phyloP scores from a whole-genome alignment of 1,284 basidiomycete species.

The Rhodotorula sp. region DNA sequence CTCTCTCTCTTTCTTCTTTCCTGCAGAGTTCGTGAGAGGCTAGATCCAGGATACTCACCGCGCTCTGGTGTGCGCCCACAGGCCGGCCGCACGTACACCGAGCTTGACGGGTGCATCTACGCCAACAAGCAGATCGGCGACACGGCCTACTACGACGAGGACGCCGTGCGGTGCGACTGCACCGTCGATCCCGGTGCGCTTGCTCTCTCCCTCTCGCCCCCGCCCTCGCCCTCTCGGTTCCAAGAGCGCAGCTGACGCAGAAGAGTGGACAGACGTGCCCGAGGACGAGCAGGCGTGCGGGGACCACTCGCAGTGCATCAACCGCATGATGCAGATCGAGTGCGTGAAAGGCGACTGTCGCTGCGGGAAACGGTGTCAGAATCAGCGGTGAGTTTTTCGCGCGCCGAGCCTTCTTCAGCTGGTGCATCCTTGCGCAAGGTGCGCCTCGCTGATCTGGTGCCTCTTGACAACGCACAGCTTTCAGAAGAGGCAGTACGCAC shows the following conservation, averaged over 20 bases:
- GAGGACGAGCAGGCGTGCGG: constrained; percentile 73
- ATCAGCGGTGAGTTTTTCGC: constrained; percentile 73
- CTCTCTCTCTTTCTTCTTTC: not conserved
- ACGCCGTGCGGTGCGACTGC: constrained; percentile 94
- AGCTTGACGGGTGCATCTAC: constrained; percentile 78
- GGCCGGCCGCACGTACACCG: constrained; percentile 72
- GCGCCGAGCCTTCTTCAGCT: not conserved
- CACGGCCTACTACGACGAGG: constrained; percentile 62
- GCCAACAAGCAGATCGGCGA: constrained; percentile 80
- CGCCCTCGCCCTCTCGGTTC: not conserved
- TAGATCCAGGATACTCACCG: not conserved
- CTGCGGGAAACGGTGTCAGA: constrained; percentile 78
- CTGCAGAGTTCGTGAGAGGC: not conserved
- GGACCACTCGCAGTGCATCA: constrained; percentile 91
- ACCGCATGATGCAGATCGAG: constrained; percentile 94
- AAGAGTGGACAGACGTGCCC: constrained; percentile 53
- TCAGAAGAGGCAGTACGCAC: constrained; percentile 78
- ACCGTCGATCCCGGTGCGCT: constrained; percentile 74
- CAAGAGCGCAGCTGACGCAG: not conserved
- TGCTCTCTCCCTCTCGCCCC: not conserved
- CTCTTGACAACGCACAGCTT: constrained; percentile 62
- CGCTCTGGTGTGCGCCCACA: not conserved
- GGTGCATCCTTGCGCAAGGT: not conserved
- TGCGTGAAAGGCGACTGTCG: constrained; percentile 85
- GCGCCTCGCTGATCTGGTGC: not conserved